These are phyloP conservation scores for Fusarium veterinarium DNA, from an alignment of 2,329 filamentous ascomycete genomes.

Conservation along the genomic window DNA sequence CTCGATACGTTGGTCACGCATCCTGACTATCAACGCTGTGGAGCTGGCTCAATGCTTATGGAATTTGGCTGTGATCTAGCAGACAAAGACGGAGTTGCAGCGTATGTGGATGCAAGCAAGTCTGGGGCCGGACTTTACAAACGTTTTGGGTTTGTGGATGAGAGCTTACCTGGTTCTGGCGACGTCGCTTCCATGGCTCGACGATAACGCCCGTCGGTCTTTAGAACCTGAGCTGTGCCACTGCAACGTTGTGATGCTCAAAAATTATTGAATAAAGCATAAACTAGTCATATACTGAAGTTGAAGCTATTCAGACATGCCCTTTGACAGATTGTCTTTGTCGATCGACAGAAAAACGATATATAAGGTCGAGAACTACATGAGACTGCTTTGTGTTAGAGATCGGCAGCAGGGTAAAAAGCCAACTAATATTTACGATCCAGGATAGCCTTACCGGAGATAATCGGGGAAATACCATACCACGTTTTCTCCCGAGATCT, in stretches of 20 bases:
- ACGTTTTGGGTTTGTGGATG: slow-evolving; percentile 32
- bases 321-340: no score
- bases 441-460: neutral
- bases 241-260: neutral
- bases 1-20: slow-evolving; percentile 44
- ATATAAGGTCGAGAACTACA: neutral
- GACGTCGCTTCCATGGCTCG: slow-evolving; percentile 33
- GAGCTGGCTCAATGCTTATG: slow-evolving; percentile 41
- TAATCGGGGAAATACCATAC: neutral
- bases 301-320: neutral
- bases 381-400: no score
- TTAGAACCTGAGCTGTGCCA: neutral
- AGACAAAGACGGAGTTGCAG: slow-evolving; percentile 30
- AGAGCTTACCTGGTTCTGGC: slow-evolving; percentile 18
- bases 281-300: neutral
- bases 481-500: neutral
- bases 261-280: neutral
- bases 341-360: rapidly evolving
- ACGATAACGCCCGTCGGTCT: neutral
- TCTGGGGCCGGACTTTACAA: slow-evolving; percentile 22
- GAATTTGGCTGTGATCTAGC: slow-evolving; percentile 42
- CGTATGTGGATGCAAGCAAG: slow-evolving; percentile 43
- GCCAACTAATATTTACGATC: no score
- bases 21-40: slow-evolving; percentile 43
- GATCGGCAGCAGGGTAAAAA: neutral